Evolutionary conservation across 139 green algal species (phyloP).

Genomic region (Penium margaritaceum): DNA sequence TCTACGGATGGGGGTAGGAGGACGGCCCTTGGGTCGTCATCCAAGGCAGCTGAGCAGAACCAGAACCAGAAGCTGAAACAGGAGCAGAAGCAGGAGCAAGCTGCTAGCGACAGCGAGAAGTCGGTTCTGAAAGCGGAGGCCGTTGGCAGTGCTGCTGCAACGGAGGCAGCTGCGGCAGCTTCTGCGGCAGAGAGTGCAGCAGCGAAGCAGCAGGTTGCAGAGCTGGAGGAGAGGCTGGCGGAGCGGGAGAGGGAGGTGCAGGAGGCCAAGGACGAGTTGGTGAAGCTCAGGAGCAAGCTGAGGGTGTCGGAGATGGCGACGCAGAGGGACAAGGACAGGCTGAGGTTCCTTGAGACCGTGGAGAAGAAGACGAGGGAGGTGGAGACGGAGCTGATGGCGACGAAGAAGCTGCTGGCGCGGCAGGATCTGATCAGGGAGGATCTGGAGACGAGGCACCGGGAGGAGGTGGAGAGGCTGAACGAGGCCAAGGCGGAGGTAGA

Average conservation of each 20-base stretch:
- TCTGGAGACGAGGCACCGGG: background rate
- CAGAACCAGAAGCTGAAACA: too few relatives aligned
- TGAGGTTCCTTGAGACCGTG: constrained; percentile 20
- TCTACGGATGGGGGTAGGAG: too few relatives aligned
- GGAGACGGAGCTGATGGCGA: background rate
- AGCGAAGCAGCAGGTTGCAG: constrained; percentile 17
- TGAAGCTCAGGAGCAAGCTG: constrained; percentile 20
- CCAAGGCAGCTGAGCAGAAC: too few relatives aligned
- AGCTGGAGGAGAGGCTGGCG: constrained; percentile 25
- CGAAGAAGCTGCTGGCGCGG: constrained; percentile 8
- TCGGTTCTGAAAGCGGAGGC: too few relatives aligned
- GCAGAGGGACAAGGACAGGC: constrained; percentile 1
- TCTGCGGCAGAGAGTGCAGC: constrained; percentile 4
- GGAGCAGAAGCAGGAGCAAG: too few relatives aligned
- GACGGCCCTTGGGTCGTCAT: too few relatives aligned
- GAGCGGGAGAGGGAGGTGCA: background rate
- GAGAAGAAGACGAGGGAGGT: constrained; percentile 15
- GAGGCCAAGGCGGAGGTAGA: constrained; percentile 2
- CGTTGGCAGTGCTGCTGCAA: too few relatives aligned
- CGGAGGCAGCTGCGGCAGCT: too few relatives aligned
- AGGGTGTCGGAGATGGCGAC: constrained; percentile 29
- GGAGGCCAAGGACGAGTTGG: background rate
- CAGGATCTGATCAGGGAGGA: background rate
- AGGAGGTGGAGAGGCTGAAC: constrained; percentile 6
- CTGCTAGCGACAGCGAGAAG: too few relatives aligned